Percentiles rank a stretch among this genome's conserved stretches.
These are phyloP conservation scores for Trichoderma sp. DNA, from an alignment of 2,329 filamentous ascomycete genomes.

Conservation along the genomic window DNA sequence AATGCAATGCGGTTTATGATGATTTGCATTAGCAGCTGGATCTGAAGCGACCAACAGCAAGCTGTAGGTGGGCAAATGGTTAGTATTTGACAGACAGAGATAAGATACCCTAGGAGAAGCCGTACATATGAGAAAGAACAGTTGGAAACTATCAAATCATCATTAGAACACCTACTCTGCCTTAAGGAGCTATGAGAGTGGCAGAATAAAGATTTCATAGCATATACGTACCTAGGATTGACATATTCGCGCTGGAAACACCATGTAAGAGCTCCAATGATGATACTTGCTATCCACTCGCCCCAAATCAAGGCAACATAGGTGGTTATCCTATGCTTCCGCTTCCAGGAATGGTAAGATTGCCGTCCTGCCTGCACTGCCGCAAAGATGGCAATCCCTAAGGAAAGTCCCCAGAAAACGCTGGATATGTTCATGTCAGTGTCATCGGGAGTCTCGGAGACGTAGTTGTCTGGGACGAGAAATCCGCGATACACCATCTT, in stretches of 20 bases:
- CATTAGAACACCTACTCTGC: not conserved
- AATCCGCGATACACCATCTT: not conserved
- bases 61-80: not conserved
- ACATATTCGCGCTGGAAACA: not conserved
- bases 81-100: not conserved
- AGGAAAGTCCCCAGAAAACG: not conserved
- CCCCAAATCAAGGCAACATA: not conserved
- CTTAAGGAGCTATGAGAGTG: accelerated
- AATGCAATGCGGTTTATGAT: not conserved
- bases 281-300: not conserved
- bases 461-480: not conserved
- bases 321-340: not conserved
- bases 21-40: not conserved
- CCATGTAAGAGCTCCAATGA: not conserved
- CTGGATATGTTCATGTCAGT: not conserved
- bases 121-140: not conserved
- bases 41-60: not conserved
- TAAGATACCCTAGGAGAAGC: not conserved
- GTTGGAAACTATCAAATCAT: not conserved
- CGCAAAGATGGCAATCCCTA: not conserved
- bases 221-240: not conserved
- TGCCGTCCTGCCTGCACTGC: not conserved
- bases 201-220: not conserved
- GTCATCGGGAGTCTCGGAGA: not conserved
- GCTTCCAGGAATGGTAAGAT: not conserved